Evolutionary conservation across 129 eudicot genomes (phyloP).

Genomic region (Flaveria linearis): DNA sequence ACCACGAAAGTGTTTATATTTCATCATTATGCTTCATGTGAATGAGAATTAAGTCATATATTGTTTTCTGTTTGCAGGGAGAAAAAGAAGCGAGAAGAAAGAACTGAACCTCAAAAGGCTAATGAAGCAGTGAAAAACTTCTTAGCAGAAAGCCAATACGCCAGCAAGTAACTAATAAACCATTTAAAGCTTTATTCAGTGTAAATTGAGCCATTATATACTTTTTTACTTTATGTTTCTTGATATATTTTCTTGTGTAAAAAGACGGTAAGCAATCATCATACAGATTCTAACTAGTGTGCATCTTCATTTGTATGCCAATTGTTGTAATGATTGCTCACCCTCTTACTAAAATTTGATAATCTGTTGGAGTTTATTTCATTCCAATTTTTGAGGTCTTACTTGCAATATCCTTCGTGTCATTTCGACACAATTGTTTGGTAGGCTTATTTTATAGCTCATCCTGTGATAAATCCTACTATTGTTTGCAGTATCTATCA

Average conservation of each 20-base stretch:
- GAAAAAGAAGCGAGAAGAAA: slow-evolving; percentile 80
- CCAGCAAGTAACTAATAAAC: slow-evolving; percentile 14
- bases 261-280: slow-evolving; percentile 29
- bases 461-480: no score
- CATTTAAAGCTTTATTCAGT: slow-evolving; percentile 18
- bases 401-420: no score
- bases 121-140: slow-evolving; percentile 69
- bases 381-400: no score
- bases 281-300: slow-evolving; percentile 31
- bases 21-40: no score
- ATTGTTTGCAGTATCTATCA: neutral
- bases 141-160: slow-evolving; percentile 39
- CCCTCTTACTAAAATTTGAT: neutral
- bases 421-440: no score
- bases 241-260: slow-evolving; percentile 25
- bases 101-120: slow-evolving; percentile 65
- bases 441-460: no score
- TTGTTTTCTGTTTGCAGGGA: slow-evolving; percentile 48
- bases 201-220: slow-evolving; percentile 30
- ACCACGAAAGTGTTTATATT: no score
- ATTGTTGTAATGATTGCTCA: slow-evolving; percentile 13
- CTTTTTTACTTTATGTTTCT: slow-evolving; percentile 12
- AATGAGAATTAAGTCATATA: neutral
- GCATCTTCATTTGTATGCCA: slow-evolving; percentile 11
- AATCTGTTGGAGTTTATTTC: no score